Percentiles rank a stretch among this genome's conserved stretches.
Evolutionary conservation across 1,284 basidiomycete genomes (phyloP).

Genomic region (Amylostereum chailletii): DNA sequence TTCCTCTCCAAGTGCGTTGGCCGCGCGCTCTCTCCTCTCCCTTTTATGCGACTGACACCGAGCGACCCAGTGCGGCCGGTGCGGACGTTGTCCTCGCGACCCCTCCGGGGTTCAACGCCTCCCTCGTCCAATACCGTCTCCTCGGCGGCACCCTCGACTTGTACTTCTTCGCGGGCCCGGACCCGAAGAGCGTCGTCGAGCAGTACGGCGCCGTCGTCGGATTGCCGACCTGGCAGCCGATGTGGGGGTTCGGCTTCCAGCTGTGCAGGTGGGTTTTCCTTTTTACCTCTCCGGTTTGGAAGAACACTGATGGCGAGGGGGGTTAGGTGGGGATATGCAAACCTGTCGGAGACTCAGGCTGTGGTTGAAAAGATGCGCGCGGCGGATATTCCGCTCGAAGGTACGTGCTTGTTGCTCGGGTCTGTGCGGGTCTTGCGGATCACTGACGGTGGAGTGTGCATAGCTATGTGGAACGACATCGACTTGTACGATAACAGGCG

Average conservation of each 20-base stretch:
- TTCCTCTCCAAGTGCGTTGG: conserved; percentile 48
- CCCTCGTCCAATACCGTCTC: conserved; percentile 55
- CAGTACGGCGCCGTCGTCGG: conserved; percentile 58
- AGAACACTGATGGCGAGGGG: too few species aligned
- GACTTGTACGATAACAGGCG: conserved; percentile 60
- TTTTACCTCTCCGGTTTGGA: too few species aligned
- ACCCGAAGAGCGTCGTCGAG: conserved; percentile 52
- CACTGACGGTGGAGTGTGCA: conserved; percentile 14
- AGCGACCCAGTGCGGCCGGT: conserved; percentile 35
- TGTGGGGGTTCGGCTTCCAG: conserved; percentile 63
- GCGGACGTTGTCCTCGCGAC: conserved; percentile 58
- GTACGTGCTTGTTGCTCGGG: conserved; percentile 19
- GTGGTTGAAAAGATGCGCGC: conserved; percentile 52
- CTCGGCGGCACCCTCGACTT: conserved; percentile 61
- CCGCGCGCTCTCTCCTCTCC: background rate
- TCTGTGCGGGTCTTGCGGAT: background rate
- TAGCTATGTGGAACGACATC: conserved; percentile 71
- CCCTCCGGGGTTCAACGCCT: conserved; percentile 37
- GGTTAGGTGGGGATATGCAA: conserved; percentile 45
- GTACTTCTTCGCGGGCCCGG: conserved; percentile 65
- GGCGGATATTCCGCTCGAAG: conserved; percentile 59
- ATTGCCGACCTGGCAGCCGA: conserved; percentile 51
- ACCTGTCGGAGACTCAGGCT: conserved; percentile 19
- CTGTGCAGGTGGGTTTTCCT: conserved; percentile 37
- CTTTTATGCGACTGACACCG: conserved; percentile 1